Conservation (phyloP, 208 protist species). For the Wallacemonas collosoma region DNA sequence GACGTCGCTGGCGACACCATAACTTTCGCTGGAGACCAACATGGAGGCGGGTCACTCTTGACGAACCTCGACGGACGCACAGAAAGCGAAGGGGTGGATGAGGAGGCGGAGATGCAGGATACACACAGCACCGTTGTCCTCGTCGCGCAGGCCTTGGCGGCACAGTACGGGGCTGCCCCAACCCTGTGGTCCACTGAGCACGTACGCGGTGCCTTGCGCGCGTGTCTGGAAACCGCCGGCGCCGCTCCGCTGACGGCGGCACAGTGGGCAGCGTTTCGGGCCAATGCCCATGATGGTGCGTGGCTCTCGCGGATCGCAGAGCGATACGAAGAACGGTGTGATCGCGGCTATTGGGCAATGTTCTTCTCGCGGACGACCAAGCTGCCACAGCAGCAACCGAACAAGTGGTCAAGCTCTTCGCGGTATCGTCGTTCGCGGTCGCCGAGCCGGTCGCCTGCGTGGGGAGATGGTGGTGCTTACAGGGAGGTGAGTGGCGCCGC, state of each 20-base stretch:
- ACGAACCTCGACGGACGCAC: too few relatives aligned
- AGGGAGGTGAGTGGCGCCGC: neutral
- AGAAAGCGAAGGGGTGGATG: neutral
- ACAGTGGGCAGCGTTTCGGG: neutral
- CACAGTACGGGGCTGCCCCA: constrained; percentile 5
- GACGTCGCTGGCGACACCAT: neutral
- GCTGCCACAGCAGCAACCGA: too few relatives aligned
- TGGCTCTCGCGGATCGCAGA: constrained; percentile 2
- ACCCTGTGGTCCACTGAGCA: neutral
- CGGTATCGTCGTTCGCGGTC: constrained; percentile 1
- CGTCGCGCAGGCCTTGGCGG: neutral
- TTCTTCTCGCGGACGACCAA: neutral
- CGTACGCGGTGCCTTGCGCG: neutral
- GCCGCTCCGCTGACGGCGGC: neutral
- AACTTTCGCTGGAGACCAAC: neutral
- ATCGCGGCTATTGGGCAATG: constrained; percentile 9
- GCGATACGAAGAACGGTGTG: constrained; percentile 13
- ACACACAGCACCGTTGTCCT: neutral
- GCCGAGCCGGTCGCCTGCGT: constrained; percentile 3
- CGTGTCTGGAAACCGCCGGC: neutral
- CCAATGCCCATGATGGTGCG: neutral
- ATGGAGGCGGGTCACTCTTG: too few relatives aligned
- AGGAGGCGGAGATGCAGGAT: neutral
- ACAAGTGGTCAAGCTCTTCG: neutral
- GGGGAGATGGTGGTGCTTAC: neutral